Evolutionary conservation across 208 protist species (phyloP), one percentile per base, ranked within the genome.

Genomic region (Wallacemonas sp.): DNA sequence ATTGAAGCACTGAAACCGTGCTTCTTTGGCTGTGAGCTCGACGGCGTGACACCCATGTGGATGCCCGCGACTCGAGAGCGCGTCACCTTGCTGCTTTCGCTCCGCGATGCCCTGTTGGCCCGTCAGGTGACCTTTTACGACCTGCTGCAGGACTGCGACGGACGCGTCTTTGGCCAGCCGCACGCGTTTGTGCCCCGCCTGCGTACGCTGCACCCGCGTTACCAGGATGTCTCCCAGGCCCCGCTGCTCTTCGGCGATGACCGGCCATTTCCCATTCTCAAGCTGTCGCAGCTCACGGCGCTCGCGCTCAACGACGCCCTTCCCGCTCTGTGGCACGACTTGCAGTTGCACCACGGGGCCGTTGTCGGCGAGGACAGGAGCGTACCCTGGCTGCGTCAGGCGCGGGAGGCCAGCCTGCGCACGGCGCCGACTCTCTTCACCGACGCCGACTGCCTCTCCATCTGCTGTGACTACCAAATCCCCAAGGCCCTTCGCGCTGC

Each of bases 401-500:
- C n/a, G n/a, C n/a, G n/a, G n/a, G n/a, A n/a, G n/a, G n/a, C n/a
- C n/a, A n/a, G n/a, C n/a, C n/a, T n/a, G n/a, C n/a, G n/a, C n/a
- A n/a, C n/a, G n/a, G 25, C 33, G 5, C 59, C 4, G n/a, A 31
- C 16, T 12, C 46, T 87, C 11, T 95, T 95, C 48, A 44, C 11
- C 3, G 89, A 95, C 50, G 32, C 33, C 26, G 49, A 74, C 12
- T 49, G 75, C 44, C 72, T 95, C 1, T 85, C 81, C 32, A 71
- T 95, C 42, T 95, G 89, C 82, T 93, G 85, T 45, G 89, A 95
- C 62, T 95, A 95, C 59, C 89, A 95, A 66, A 89, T 95, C 28
- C 89, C 89, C 39, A 93, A 86, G 61, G 74, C 83, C 5, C 72
- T 95, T 57, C 86, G 86, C 0, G 74, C 73, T 12, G 77, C 80